Evolutionary conservation across 805 yeast species (phyloP).

Genomic region (Metschnikowia bowlesiae): DNA sequence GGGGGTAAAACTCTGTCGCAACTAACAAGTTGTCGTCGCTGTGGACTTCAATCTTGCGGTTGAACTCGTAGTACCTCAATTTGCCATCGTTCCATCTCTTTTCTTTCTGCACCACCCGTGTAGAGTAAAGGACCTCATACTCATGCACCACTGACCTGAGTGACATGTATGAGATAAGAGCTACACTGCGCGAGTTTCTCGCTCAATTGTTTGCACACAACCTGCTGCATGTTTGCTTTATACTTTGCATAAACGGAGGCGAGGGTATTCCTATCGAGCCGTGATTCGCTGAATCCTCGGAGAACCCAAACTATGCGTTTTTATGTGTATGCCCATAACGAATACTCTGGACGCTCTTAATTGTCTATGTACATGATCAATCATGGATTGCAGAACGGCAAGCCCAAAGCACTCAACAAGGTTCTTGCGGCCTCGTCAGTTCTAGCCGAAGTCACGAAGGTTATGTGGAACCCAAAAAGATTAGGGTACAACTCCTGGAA

Average conservation of each 20-base stretch:
- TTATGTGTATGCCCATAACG: background rate
- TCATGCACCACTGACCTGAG: conserved; percentile 40
- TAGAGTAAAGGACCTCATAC: conserved; percentile 44
- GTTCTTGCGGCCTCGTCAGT: conserved; percentile 87
- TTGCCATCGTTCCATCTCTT: conserved; percentile 53
- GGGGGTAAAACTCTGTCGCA: conserved; percentile 31
- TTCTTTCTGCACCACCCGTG: conserved; percentile 40
- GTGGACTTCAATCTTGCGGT: conserved; percentile 43
- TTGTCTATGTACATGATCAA: conserved; percentile 9
- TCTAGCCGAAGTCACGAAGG: conserved; percentile 83
- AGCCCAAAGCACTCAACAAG: conserved; percentile 72
- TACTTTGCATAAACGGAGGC: background rate
- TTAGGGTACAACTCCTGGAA: conserved; percentile 87
- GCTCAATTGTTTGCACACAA: background rate
- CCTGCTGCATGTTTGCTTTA: background rate
- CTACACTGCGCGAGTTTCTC: background rate
- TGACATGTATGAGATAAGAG: conserved; percentile 7
- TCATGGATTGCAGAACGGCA: conserved; percentile 54
- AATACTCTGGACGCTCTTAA: background rate
- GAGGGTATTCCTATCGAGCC: too few species aligned
- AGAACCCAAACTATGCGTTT: background rate
- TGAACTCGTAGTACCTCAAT: conserved; percentile 42
- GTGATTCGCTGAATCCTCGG: too few species aligned
- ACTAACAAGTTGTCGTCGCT: conserved; percentile 34
- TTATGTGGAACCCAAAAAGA: conserved; percentile 80